Base-by-base conservation (phyloP, 345 rosid genomes). In the Eucalyptus regnans region DNA sequence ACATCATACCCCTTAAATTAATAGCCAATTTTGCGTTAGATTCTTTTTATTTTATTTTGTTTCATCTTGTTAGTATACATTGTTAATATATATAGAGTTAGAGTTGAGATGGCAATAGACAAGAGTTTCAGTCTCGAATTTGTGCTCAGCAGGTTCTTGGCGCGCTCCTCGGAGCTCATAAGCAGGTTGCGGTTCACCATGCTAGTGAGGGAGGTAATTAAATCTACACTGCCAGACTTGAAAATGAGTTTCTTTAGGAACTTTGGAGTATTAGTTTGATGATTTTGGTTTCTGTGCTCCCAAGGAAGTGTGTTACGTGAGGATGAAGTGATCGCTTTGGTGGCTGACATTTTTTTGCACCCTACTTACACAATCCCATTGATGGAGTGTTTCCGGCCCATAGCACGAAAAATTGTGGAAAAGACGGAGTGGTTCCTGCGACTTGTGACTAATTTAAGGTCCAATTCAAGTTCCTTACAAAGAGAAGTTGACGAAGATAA, bases 321-420 rank as follows among this genome's bases (percentile, higher is more conserved):
- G 88, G 95, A 95, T 87, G 98, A 95, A 87, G 95, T 96, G 87
- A 92, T 96, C 87, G 89, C 54, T 89, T 92, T 79, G 37, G 86
- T 93, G 66, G 93, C 94, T 4, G 97, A 96, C 91, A 89, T 95
- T 60, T 95, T 94, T 93, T 91, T 95, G 92, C 94, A 96, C 90
- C 96, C 96, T 13, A 92, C 90, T 60, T 94, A 91, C 88, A 97
- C 99, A 15, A 92, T 96, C 88, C 93, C 96, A 4, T 89, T 96
- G 93, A 86, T 96, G 7, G 94, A 96, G 50, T 96, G 95, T 92
- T 94, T 97, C 90, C 93, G 94, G 56, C 95, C 96, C 0, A 56
- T 96, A 9, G 91, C 92, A 43, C 91, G 62, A 86, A 93, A 90
- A 87, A 92, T 97, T 88, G 95, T 96, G 83, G 96, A 95, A 76